Conservation (phyloP, 306 rosid species). For the Prunus padus region DNA sequence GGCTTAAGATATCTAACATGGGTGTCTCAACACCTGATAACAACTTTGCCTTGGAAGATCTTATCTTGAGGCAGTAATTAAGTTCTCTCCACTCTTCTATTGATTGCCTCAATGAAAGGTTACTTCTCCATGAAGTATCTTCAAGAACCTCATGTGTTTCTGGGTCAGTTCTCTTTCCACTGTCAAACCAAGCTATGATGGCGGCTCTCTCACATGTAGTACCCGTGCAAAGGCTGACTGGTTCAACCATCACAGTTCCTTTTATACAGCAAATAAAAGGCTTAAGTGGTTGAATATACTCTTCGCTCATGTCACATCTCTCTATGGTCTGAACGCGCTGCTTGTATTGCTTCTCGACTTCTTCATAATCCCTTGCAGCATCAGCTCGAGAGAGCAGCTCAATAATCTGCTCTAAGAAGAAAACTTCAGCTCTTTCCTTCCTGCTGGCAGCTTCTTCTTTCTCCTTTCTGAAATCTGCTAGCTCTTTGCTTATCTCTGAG, state of each 20-base stretch:
- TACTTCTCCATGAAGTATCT: conserved; percentile 56
- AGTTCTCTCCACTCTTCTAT: conserved; percentile 88
- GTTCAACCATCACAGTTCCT: conserved; percentile 69
- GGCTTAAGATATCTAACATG: conserved; percentile 48
- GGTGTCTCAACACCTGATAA: conserved; percentile 28
- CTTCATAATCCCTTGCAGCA: conserved; percentile 82
- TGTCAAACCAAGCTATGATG: conserved; percentile 52
- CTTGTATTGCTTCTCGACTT: conserved; percentile 62
- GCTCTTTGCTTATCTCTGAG: conserved; percentile 73
- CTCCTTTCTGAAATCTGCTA: conserved; percentile 68
- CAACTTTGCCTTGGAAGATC: conserved; percentile 50
- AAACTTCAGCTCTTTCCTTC: conserved; percentile 69
- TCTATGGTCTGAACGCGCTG: conserved; percentile 63
- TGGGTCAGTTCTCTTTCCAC: conserved; percentile 55
- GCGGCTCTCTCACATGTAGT: conserved; percentile 86
- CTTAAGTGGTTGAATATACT: conserved; percentile 52
- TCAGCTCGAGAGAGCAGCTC: conserved; percentile 81
- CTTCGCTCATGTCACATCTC: conserved; percentile 50
- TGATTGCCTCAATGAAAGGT: conserved; percentile 66
- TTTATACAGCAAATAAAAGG: conserved; percentile 59
- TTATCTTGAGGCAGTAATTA: conserved; percentile 60
- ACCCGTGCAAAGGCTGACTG: conserved; percentile 85
- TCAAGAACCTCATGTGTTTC: conserved; percentile 59
- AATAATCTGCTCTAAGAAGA: conserved; percentile 70
- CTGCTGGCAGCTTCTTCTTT: conserved; percentile 69